Base-by-base conservation (phyloP, 2,329 filamentous ascomycete species). In the Pseudogymnoascus sp. region DNA sequence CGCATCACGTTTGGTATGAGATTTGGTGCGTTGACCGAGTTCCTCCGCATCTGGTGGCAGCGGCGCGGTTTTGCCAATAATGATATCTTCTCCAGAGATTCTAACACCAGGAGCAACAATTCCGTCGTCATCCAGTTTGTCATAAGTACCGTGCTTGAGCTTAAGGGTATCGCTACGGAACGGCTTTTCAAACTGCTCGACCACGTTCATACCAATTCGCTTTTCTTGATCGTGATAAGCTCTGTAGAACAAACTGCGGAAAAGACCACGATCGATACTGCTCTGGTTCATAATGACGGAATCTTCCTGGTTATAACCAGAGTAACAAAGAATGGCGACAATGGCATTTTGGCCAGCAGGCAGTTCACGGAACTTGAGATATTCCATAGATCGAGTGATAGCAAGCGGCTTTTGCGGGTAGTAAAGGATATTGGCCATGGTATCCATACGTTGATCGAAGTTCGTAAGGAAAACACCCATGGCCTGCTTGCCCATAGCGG, bases 281-380 rank as follows among this genome's bases (percentile, higher is more conserved):
- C 91, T 97, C 78, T 99, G 94, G 75, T 99, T 99, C 94, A 99
- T 97, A 70, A 99, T 96, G 67, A 99, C 93, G 67, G 94, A 99
- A 85, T 99, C 94, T 91, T 99, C 94, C 74, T 99, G 95, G 76
- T 99, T 99, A 80, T 99, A 99, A 63, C 94, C 94, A 60, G 92
- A 96, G 77, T 99, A 99, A 74, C 90, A 95, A 63, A 91, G 87
- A 76, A 99, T 99, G 39, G 94, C 95, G 11, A 99, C 94, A 69
- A 99, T 99, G 18, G 94, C 94, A 71, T 99, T 99, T 74, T 99
- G 94, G 2, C 94, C 94, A 14, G 94, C 94, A 15, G 94, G 94
- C 62, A 99, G 80, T 75, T 99, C 94, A 76, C 94, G 85, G 86
- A 99, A 99, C 71, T 96, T 96, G 69, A 99, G 80, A 75, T 95